Evolutionary conservation across 2,329 filamentous ascomycete species (phyloP).

Genomic region (Juglanconis sp.): DNA sequence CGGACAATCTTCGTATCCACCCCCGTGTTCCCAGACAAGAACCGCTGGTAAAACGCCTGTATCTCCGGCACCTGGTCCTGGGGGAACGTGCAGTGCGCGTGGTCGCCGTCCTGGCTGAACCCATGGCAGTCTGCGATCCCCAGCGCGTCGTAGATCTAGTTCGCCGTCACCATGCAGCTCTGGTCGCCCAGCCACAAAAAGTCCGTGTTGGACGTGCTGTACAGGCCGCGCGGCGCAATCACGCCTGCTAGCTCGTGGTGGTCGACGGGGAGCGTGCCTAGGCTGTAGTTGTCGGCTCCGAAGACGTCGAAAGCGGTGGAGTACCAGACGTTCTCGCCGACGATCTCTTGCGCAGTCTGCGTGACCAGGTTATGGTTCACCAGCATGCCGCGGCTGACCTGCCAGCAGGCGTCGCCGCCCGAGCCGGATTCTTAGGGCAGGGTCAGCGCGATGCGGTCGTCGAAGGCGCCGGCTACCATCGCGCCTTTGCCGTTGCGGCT

Average conservation of each 20-base stretch:
- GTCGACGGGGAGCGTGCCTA: not conserved
- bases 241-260: not conserved
- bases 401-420: slow-evolving; percentile 48
- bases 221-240: not conserved
- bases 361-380: slow-evolving; percentile 42
- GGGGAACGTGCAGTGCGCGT: not conserved
- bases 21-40: not conserved
- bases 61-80: not conserved
- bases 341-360: slow-evolving; percentile 38
- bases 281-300: not conserved
- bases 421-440: slow-evolving; percentile 49
- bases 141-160: not conserved
- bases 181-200: not conserved
- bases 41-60: not conserved
- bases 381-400: slow-evolving; percentile 41
- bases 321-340: slow-evolving; percentile 49
- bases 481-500: slow-evolving; percentile 51
- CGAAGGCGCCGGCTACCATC: slow-evolving; percentile 46
- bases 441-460: slow-evolving; percentile 45
- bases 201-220: not conserved
- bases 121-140: not conserved
- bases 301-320: slow-evolving; percentile 33
- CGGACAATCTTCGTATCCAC: not conserved
- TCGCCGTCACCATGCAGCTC: not conserved
- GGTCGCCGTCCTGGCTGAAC: not conserved